Base-by-base conservation (phyloP, 2,329 filamentous ascomycete species). In the Sarocladium brachiariae region DNA sequence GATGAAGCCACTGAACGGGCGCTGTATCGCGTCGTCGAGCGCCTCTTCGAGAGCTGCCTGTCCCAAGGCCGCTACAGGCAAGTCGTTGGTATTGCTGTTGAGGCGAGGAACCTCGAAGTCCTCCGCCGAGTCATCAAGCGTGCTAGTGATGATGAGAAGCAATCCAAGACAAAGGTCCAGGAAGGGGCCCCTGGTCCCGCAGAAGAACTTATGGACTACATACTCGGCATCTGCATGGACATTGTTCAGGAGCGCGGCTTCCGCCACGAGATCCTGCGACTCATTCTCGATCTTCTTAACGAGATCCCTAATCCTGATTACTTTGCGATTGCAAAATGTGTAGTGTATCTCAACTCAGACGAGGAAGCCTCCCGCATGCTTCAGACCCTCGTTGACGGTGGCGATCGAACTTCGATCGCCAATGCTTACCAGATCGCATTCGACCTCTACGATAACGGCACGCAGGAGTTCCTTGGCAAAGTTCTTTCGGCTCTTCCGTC, bases 401-500 rank as follows among this genome's bases (percentile, higher is more conserved):
- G 83, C 5, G 88, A 95, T 58, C 77, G 83, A 48, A 83, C 83
- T 53, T 90, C 89, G 1, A 80, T 89, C 14, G 87, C 91, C 18
- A 86, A 89, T 47, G 93, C 93, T 16, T 99, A 97, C 67, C 93
- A 99, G 66, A 95, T 99, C 52, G 93, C 92, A 1, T 99, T 99
- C 62, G 93, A 99, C 62, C 77, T 99, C 5, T 97, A 96, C 68
- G 93, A 99, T 70, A 99, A 99, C 63, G 93, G 93, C 58, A 97
- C 93, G 0, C 93, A 99, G 61, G 93, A 97, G 65, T 99, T 99
- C 61, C 70, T 99, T 21, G 84, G 84, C 58, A 96, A 93, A 70
- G 88, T 99, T 39, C 84, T 92, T 62, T 82, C 87, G 52, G 83
- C 88, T 41, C 74, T 97, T 27, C 88, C 90, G 0, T 75, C 78